Conservation (phyloP, 192 early-diverging fungal genomes). For the Umbelopsis sp. region DNA sequence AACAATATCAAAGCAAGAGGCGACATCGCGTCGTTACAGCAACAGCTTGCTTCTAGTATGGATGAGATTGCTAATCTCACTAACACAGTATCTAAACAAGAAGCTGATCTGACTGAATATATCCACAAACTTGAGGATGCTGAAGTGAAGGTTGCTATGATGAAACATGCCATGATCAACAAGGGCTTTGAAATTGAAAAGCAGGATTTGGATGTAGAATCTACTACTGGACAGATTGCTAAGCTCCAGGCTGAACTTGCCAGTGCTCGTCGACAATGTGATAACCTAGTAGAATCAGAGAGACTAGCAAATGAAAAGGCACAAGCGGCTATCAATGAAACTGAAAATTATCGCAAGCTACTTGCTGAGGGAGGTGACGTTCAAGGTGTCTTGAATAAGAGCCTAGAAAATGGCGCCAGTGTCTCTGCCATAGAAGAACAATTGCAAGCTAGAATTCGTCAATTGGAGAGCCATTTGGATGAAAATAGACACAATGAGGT, state of each 20-base stretch:
- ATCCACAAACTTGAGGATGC: slow-evolving; percentile 48
- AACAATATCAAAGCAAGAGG: slow-evolving; percentile 47
- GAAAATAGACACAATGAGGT: neutral
- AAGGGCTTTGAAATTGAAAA: slow-evolving; percentile 6
- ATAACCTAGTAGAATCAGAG: neutral
- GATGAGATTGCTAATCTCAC: slow-evolving; percentile 49
- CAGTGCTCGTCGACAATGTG: neutral
- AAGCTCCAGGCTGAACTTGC: slow-evolving; percentile 2
- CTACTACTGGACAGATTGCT: neutral
- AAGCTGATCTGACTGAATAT: slow-evolving; percentile 43
- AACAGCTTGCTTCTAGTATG: slow-evolving; percentile 41
- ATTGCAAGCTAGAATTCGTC: neutral
- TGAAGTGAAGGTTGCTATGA: slow-evolving; percentile 50
- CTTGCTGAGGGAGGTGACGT: neutral
- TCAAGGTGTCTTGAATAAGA: neutral
- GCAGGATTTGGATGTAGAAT: neutral
- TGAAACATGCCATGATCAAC: slow-evolving; percentile 45
- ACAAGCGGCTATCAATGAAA: neutral
- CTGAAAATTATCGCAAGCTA: neutral
- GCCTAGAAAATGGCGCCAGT: neutral
- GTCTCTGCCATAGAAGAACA: neutral
- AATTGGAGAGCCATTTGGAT: neutral
- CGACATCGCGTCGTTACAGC: slow-evolving; percentile 48
- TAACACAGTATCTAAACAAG: slow-evolving; percentile 40
- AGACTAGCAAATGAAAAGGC: slow-evolving; percentile 8